These are phyloP conservation scores for Skeletonema menzelii DNA, from an alignment of 108 stramenopile species.

Conservation along the genomic window DNA sequence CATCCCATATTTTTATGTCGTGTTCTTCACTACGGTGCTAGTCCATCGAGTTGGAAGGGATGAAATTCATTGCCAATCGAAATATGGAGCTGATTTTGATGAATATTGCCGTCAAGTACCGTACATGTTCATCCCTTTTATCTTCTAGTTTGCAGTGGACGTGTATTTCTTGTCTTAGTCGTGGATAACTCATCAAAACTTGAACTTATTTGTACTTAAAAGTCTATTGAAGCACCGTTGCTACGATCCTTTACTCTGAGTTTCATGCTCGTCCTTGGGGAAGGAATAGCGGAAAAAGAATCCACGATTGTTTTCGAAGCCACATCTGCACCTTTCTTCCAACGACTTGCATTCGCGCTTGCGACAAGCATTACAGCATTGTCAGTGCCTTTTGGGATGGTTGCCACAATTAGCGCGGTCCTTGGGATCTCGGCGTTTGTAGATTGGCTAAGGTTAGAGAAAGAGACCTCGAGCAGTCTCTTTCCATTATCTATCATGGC, in stretches of 20 bases:
- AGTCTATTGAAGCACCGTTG: conserved; percentile 30
- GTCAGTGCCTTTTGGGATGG: conserved; percentile 64
- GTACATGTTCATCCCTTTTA: conserved; percentile 55
- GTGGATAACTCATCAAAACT: background rate
- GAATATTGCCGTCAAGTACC: conserved; percentile 58
- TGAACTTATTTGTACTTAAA: conserved; percentile 9
- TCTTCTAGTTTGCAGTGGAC: conserved; percentile 21
- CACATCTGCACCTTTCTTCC: conserved; percentile 66
- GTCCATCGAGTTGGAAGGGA: conserved; percentile 56
- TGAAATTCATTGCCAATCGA: conserved; percentile 55
- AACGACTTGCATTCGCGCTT: conserved; percentile 61
- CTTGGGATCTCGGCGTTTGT: conserved; percentile 83
- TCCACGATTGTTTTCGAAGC: conserved; percentile 34
- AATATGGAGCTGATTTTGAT: conserved; percentile 58
- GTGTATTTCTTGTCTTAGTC: background rate
- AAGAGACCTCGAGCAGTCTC: conserved; percentile 61
- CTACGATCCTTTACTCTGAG: conserved; percentile 63
- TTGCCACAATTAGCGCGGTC: conserved; percentile 64
- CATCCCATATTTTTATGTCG: conserved; percentile 60
- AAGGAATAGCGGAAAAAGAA: conserved; percentile 67
- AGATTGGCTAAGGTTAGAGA: conserved; percentile 72
- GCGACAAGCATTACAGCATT: conserved; percentile 81
- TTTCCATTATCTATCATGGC: conserved; percentile 14
- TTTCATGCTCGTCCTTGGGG: conserved; percentile 64
- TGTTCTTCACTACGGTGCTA: conserved; percentile 54